These are phyloP conservation scores for Stagonosporopsis cucurbitacearum DNA, from an alignment of 2,329 filamentous ascomycete species.

Conservation along the genomic window DNA sequence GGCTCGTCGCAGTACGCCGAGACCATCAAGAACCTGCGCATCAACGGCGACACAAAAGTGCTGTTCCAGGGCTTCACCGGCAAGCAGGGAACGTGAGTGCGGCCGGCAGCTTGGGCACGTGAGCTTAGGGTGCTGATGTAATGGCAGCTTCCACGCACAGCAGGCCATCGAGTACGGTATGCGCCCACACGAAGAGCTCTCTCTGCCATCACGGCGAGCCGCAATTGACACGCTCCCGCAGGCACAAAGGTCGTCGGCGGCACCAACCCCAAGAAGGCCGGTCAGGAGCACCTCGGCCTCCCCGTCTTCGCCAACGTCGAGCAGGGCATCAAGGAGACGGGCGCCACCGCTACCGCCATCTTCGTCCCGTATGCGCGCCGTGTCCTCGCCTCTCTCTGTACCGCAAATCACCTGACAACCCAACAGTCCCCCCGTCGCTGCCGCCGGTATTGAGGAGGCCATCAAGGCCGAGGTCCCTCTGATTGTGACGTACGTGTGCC, in stretches of 20 bases:
- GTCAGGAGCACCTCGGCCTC: conserved; percentile 83
- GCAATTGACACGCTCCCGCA: conserved; percentile 51
- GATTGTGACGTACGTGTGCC: conserved; percentile 74
- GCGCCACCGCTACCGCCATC: conserved; percentile 89
- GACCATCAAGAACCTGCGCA: conserved; percentile 75
- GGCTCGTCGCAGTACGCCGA: conserved; percentile 62
- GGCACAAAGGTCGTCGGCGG: conserved; percentile 97
- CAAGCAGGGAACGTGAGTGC: conserved; percentile 79
- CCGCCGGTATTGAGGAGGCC: conserved; percentile 95
- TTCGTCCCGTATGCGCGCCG: conserved; percentile 79
- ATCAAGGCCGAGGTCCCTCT: conserved; percentile 91
- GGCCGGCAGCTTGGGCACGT: not conserved
- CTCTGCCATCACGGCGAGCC: conserved; percentile 23
- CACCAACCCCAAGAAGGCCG: conserved; percentile 99
- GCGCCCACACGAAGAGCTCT: conserved; percentile 28
- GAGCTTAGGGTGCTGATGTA: conserved; percentile 20
- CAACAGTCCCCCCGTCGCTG: conserved; percentile 82
- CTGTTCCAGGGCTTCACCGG: conserved; percentile 97
- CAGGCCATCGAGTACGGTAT: conserved; percentile 99
- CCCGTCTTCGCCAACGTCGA: conserved; percentile 91
- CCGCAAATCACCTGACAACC: conserved; percentile 36
- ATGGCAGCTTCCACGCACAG: conserved; percentile 88
- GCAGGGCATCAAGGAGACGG: conserved; percentile 88
- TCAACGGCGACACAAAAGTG: conserved; percentile 92
- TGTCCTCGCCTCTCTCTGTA: conserved; percentile 1